Base-by-base conservation (phyloP, 208 protist genomes). In the Porcisia deanei region DNA sequence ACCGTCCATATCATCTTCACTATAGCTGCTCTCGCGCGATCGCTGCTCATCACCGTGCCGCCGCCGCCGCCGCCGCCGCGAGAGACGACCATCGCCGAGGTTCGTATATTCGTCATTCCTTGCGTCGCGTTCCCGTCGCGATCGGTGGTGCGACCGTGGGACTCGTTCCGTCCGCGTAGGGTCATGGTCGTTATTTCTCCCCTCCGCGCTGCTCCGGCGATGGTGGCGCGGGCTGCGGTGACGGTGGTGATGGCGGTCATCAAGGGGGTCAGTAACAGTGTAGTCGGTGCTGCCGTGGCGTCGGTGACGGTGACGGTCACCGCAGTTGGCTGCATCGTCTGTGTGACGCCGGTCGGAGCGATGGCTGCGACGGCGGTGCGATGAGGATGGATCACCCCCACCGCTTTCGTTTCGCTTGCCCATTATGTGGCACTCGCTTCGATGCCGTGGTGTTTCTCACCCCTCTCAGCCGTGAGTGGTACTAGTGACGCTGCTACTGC, bases 321-420 rank as follows among this genome's bases (percentile, higher is more conserved):
- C 25, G 30, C 18, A 30, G 67, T 58, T 41, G 57, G 45, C 71
- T 25, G 25, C 6, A 58, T 66, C 22, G 41, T 20, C 55, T 10
- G 34, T 43, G 39, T 49, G 3, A 49, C 22, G 57, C 69, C 69
- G 69, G 37, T 61, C 39, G 1, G 37, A 73, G 25, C 54, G 69
- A 59, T 70, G 73, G 25, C 73, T 65, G 54, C 43, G 49, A 37
- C 43, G 64, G 54, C 77, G 71, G 64, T 72, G 71, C 54, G 47
- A 37, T 10, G 57, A 67, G 7, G 52, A 45, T 10, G 30, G 63
- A 37, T 34, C 77, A 10, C 60, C 64, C 3, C 49, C n/a, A 20
- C 73, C 47, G 54, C 73, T 75, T 34, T 82, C 78, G 57, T 52
- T 75, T 43, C 54, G 34, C 18, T 47, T 58, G 25, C 76, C 64